Percentiles rank a stretch among this genome's conserved stretches.
phyloP scores from a whole-genome alignment of 441 rosid species.

The Pelargonium cotyledonis region DNA sequence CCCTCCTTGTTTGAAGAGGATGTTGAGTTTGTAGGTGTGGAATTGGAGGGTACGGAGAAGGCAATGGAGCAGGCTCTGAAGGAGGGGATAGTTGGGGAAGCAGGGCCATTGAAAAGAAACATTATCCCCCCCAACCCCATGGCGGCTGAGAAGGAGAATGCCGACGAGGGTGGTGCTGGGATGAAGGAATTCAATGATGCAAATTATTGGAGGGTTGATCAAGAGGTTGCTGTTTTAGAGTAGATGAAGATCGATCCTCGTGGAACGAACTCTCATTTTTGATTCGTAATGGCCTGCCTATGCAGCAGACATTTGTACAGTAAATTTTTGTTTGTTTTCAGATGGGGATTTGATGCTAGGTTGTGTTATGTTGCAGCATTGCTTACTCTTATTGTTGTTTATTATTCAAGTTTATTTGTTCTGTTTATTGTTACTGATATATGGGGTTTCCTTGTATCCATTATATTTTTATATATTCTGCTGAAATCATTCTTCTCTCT shows the following conservation, averaged over 20 bases:
- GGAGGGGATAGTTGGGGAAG: constrained; percentile 95
- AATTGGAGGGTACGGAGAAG: constrained; percentile 81
- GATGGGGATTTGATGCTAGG: constrained; percentile 37
- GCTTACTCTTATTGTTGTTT: constrained; percentile 26
- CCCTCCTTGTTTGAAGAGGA: constrained; percentile 87
- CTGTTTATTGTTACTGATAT: too few relatives aligned
- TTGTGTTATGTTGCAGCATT: constrained; percentile 30
- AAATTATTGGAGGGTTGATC: constrained; percentile 90
- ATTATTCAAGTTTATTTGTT: constrained; percentile 20
- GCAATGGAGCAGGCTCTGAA: constrained; percentile 92
- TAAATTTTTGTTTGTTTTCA: constrained; percentile 36
- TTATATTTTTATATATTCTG: too few relatives aligned
- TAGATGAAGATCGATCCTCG: constrained; percentile 19
- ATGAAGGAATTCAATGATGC: constrained; percentile 81
- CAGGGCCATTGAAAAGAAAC: constrained; percentile 71
- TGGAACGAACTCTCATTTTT: constrained; percentile 12
- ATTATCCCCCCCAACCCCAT: constrained; percentile 26
- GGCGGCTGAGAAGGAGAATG: constrained; percentile 43
- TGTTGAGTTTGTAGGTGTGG: constrained; percentile 93
- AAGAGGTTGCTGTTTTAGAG: constrained; percentile 78
- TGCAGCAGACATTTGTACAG: constrained; percentile 49
- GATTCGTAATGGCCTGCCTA: constrained; percentile 22
- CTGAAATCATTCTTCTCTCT: too few relatives aligned
- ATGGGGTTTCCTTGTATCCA: too few relatives aligned
- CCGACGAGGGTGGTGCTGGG: constrained; percentile 47